phyloP scores from a whole-genome alignment of 2,329 filamentous ascomycete species.

The Raffaelea deltoideospora region DNA sequence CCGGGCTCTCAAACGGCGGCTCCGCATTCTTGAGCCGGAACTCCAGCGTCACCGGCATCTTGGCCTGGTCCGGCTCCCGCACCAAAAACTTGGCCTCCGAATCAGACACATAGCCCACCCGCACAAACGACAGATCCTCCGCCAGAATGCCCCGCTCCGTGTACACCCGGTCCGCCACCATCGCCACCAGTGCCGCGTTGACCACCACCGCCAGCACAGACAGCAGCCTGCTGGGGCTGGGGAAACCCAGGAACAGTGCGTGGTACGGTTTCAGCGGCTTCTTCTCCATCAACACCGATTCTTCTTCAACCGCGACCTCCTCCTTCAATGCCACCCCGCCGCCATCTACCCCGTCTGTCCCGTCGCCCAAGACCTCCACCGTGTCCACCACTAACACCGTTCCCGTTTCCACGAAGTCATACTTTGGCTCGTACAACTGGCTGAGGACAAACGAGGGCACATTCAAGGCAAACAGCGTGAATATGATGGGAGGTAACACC shows the following conservation, averaged over 20 bases:
- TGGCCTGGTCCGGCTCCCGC: conserved; percentile 61
- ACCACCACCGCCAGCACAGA: conserved; percentile 55
- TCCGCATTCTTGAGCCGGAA: conserved; percentile 39
- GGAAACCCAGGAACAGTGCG: conserved; percentile 61
- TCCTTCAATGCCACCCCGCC: no score
- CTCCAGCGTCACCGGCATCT: conserved; percentile 62
- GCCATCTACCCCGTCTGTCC: conserved; percentile 14
- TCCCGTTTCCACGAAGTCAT: conserved; percentile 42
- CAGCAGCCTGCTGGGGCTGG: conserved; percentile 52
- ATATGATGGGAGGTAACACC: conserved; percentile 23
- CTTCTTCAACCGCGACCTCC: conserved; percentile 30
- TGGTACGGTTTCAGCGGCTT: conserved; percentile 40
- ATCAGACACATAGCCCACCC: conserved; percentile 75
- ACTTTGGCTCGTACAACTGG: conserved; percentile 39
- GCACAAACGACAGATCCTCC: conserved; percentile 67
- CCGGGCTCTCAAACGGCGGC: conserved; percentile 35
- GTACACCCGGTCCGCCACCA: conserved; percentile 66
- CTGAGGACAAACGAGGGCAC: conserved; percentile 46
- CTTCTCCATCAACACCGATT: conserved; percentile 45
- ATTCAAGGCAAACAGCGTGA: conserved; percentile 51
- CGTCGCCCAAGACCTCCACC: no score
- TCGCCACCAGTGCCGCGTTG: conserved; percentile 53
- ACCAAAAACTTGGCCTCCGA: conserved; percentile 67
- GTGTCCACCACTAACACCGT: conserved; percentile 41
- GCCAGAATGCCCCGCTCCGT: conserved; percentile 57